Evolutionary conservation across 2,329 filamentous ascomycete genomes (phyloP).

Genomic region (Helminthosporium solani): DNA sequence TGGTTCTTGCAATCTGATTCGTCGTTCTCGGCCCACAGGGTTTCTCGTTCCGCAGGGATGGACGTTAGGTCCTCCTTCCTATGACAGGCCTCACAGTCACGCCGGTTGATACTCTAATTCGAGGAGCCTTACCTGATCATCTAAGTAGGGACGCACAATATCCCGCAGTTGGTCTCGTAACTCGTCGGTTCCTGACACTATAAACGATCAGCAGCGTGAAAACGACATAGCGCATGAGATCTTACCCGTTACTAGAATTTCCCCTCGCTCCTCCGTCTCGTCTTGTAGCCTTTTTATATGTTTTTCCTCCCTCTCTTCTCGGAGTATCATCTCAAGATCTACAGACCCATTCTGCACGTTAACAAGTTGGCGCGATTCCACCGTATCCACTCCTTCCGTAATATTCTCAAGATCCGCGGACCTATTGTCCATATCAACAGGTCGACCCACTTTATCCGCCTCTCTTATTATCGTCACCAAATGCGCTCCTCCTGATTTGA

Average conservation of each 20-base stretch:
- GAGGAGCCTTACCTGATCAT: constrained; percentile 8
- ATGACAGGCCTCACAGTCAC: constrained; percentile 8
- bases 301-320: constrained; percentile 10
- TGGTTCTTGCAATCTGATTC: no score
- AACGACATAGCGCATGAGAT: constrained; percentile 6
- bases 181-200: constrained; percentile 9
- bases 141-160: constrained; percentile 7
- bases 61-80: constrained; percentile 5
- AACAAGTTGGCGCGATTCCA: constrained; percentile 7
- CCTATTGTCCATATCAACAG: constrained; percentile 1
- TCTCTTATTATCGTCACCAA: constrained; percentile 9
- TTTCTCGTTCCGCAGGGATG: no score
- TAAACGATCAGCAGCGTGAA: constrained; percentile 7
- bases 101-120: constrained; percentile 10
- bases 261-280: constrained; percentile 6
- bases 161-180: constrained; percentile 8
- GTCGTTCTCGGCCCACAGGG: no score
- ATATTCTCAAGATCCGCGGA: constrained; percentile 3
- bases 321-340: constrained; percentile 10
- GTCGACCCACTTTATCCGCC: constrained; percentile 4
- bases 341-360: constrained; percentile 7
- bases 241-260: constrained; percentile 10
- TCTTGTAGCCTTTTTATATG: constrained; percentile 9
- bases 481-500: constrained; percentile 7
- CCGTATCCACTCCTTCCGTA: constrained; percentile 5